Percentiles rank a stretch among this genome's conserved stretches.
Conservation (phyloP, 495 filamentous ascomycete species). For the Podospora tetraspora region DNA sequence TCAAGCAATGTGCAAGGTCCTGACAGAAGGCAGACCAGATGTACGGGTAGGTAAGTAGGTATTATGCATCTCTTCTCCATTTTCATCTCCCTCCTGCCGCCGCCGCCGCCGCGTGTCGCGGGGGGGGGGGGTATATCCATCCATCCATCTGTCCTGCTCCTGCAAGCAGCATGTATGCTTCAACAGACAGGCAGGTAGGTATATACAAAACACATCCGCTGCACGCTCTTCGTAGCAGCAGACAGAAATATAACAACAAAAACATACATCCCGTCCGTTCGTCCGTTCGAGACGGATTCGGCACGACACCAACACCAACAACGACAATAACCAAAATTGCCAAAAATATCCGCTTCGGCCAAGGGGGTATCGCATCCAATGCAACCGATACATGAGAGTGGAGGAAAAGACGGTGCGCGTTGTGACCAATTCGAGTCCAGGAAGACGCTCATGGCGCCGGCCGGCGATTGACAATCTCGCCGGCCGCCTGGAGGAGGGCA, state of each 20-base stretch:
- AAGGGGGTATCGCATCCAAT: neutral
- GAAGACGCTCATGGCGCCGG: constrained; percentile 12
- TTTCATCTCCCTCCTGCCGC: neutral
- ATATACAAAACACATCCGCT: neutral
- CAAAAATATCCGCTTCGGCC: neutral
- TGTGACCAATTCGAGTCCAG: neutral
- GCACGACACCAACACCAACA: neutral
- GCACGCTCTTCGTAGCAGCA: neutral
- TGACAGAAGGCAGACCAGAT: neutral
- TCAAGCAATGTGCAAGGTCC: no score
- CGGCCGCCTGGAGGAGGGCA: constrained; percentile 49
- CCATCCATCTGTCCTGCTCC: neutral
- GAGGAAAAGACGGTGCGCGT: neutral
- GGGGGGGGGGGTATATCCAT: neutral
- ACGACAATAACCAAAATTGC: neutral
- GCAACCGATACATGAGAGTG: neutral
- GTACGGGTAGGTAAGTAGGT: neutral
- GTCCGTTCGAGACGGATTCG: neutral
- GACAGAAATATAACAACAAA: neutral
- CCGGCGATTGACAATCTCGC: constrained; percentile 50
- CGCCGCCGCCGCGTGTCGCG: neutral
- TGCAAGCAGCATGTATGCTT: neutral
- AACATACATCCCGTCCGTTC: neutral
- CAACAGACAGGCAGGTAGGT: neutral
- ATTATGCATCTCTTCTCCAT: neutral